Evolutionary conservation across 768 basidiomycete species (phyloP).

Genomic region (Ramaria sp.): DNA sequence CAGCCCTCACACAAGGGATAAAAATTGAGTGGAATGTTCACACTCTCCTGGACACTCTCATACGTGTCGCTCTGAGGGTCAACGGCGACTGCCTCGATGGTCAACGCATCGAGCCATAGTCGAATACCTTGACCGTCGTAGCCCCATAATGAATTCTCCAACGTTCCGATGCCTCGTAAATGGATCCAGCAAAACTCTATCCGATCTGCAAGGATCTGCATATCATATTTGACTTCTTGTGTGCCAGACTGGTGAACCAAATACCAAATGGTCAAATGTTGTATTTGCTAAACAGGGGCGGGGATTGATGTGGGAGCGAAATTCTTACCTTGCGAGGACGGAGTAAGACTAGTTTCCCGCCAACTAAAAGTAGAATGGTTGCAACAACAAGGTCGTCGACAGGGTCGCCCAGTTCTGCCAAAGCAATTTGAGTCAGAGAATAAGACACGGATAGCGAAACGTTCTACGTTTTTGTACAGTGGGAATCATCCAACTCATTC

Average conservation of each 20-base stretch:
- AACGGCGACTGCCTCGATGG: slow-evolving; percentile 58
- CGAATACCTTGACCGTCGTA: slow-evolving; percentile 86
- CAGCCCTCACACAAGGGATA: slow-evolving; percentile 76
- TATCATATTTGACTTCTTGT: slow-evolving; percentile 91
- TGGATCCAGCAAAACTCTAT: slow-evolving; percentile 99
- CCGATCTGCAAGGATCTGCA: slow-evolving; percentile 93
- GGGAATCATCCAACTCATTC: slow-evolving; percentile 96
- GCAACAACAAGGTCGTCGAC: slow-evolving; percentile 87
- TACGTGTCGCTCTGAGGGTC: slow-evolving; percentile 20
- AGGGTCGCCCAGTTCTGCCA: slow-evolving; percentile 86
- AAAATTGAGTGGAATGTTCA: slow-evolving; percentile 86
- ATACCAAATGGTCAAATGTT: not conserved
- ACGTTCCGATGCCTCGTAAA: slow-evolving; percentile 79
- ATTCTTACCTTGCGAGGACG: slow-evolving; percentile 70
- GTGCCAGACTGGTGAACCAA: slow-evolving; percentile 48
- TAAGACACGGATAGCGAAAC: not conserved
- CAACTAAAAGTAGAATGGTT: slow-evolving; percentile 92
- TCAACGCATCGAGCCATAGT: slow-evolving; percentile 92
- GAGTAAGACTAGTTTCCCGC: slow-evolving; percentile 81
- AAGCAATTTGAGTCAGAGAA: slow-evolving; percentile 10
- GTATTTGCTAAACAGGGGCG: not conserved
- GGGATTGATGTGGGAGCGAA: too few relatives aligned
- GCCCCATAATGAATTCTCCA: slow-evolving; percentile 97
- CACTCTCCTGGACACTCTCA: slow-evolving; percentile 78
- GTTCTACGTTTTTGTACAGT: slow-evolving; percentile 78